These are phyloP conservation scores for Dipodascopsis uninucleata DNA, from an alignment of 805 yeast genomes.

Conservation along the genomic window DNA sequence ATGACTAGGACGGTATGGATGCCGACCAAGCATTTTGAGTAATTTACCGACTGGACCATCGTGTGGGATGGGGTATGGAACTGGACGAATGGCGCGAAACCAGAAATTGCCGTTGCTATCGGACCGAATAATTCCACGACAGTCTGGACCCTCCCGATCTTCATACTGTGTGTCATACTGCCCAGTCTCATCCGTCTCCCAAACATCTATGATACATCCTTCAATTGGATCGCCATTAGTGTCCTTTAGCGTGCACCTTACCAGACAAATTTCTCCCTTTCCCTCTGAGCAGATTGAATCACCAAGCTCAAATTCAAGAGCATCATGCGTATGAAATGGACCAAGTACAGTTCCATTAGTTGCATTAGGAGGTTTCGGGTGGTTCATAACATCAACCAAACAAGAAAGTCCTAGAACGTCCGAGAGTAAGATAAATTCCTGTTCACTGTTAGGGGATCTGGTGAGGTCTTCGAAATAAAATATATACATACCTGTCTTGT, in stretches of 20 bases:
- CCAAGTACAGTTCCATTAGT: conserved; percentile 39
- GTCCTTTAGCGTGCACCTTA: conserved; percentile 34
- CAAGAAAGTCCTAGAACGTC: conserved; percentile 39
- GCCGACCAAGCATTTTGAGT: conserved; percentile 37
- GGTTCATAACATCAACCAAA: conserved; percentile 36
- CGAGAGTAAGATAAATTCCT: conserved; percentile 39
- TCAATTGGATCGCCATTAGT: conserved; percentile 35
- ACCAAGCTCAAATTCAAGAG: conserved; percentile 36
- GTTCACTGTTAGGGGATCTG: too few relatives aligned
- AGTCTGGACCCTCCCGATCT: conserved; percentile 39
- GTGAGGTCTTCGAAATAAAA: too few relatives aligned
- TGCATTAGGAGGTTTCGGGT: conserved; percentile 25
- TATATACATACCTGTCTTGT: too few relatives aligned
- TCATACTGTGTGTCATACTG: conserved; percentile 38
- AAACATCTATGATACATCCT: conserved; percentile 37
- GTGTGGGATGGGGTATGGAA: conserved; percentile 41
- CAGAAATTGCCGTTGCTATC: conserved; percentile 33
- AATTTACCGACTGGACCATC: conserved; percentile 42
- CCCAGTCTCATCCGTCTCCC: conserved; percentile 42
- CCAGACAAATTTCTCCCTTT: conserved; percentile 36
- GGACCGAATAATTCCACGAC: conserved; percentile 37
- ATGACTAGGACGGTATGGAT: conserved; percentile 41
- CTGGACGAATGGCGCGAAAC: conserved; percentile 37
- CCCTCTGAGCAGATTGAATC: conserved; percentile 38
- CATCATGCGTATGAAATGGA: conserved; percentile 38